Conservation (phyloP, 2,329 filamentous ascomycete species). For the Clarireedia homoeocarpa region DNA sequence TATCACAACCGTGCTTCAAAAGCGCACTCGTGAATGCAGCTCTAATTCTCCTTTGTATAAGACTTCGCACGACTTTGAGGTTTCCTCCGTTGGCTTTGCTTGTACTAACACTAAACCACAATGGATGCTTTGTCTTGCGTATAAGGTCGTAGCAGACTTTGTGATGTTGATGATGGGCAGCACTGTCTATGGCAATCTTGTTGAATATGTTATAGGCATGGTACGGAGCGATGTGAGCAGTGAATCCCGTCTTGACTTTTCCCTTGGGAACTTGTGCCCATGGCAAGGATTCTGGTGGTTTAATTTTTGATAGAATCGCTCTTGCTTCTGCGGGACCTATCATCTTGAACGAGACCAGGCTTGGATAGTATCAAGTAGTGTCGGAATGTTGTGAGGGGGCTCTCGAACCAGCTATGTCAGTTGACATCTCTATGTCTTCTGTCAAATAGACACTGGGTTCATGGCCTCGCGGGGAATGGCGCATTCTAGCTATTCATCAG, state of each 20-base stretch:
- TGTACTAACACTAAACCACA: constrained; percentile 40
- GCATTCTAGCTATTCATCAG: not conserved
- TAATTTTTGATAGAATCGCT: not conserved
- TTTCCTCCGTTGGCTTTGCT: constrained; percentile 22
- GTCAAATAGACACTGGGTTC: too few relatives aligned
- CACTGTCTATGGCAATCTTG: not conserved
- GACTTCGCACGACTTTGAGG: constrained; percentile 40
- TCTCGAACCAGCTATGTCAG: too few relatives aligned
- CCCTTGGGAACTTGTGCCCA: not conserved
- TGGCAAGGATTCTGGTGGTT: not conserved
- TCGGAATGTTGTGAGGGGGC: too few relatives aligned
- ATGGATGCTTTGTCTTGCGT: constrained; percentile 26
- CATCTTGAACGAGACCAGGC: not conserved
- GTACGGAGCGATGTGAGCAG: not conserved
- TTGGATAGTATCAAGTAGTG: not conserved
- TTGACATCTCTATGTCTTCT: too few relatives aligned
- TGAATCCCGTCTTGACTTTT: not conserved
- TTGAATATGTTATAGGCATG: not conserved
- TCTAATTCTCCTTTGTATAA: constrained; percentile 35
- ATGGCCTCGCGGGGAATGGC: too few relatives aligned
- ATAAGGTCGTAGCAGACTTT: not conserved
- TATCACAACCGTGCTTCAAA: constrained; percentile 37
- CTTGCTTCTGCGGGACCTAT: not conserved
- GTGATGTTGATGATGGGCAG: not conserved
- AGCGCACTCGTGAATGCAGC: constrained; percentile 39